phyloP scores from a whole-genome alignment of 192 early-diverging fungal species.

The Spinellus fusiger region DNA sequence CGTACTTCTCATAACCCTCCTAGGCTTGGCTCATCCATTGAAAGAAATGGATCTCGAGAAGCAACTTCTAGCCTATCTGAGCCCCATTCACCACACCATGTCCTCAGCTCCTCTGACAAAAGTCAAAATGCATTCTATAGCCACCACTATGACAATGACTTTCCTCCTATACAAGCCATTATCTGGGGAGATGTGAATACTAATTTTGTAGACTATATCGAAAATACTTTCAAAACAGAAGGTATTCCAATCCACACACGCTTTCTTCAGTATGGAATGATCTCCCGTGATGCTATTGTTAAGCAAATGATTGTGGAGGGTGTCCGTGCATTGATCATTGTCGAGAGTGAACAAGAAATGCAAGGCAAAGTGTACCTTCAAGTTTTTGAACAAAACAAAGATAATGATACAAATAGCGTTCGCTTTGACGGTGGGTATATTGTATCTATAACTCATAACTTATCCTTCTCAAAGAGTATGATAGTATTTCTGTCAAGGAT shows the following conservation, averaged over 20 bases:
- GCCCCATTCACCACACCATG: neutral
- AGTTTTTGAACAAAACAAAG: neutral
- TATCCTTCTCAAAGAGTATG: slow-evolving; percentile 2
- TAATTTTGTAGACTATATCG: neutral
- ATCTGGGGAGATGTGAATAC: slow-evolving; percentile 1
- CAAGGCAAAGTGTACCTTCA: slow-evolving; percentile 1
- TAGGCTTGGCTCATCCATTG: neutral
- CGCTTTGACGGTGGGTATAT: neutral
- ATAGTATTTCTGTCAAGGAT: slow-evolving; percentile 5
- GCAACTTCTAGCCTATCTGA: neutral
- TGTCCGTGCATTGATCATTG: neutral
- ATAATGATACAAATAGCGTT: neutral
- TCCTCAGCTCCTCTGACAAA: neutral
- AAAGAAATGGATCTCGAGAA: neutral
- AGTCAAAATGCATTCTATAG: neutral
- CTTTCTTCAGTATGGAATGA: neutral
- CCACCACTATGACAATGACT: neutral
- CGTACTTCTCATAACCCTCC: neutral
- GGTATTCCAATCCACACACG: neutral
- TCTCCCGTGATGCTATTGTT: slow-evolving; percentile 1
- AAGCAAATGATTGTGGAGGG: slow-evolving; percentile 14
- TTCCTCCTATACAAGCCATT: slow-evolving; percentile 5
- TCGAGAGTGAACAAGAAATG: neutral
- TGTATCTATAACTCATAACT: neutral
- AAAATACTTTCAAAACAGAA: neutral